Evolutionary conservation across 495 filamentous ascomycete species (phyloP).

Genomic region (Annulohypoxylon stygium): DNA sequence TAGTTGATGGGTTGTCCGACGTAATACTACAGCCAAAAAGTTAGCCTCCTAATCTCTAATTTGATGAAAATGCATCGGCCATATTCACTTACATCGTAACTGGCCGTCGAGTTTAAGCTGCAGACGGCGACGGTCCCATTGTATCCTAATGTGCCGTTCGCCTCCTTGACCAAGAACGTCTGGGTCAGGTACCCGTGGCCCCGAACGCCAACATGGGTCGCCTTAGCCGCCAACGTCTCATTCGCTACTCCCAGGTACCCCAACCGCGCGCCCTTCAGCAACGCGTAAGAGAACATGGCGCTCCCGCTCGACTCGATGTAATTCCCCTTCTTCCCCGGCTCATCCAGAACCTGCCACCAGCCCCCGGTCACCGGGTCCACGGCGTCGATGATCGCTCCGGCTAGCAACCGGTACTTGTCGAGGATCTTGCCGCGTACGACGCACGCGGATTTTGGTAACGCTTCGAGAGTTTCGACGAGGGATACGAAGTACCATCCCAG

Average conservation of each 20-base stretch:
- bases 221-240: conserved; percentile 32
- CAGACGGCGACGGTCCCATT: conserved; percentile 64
- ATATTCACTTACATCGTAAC: conserved; percentile 57
- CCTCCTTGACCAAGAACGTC: conserved; percentile 58
- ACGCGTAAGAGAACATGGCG: conserved; percentile 71
- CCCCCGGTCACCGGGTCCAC: conserved; percentile 61
- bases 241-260: conserved; percentile 54
- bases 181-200: conserved; percentile 58
- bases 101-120: conserved; percentile 62
- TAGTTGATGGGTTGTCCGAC: conserved; percentile 57
- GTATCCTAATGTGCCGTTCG: conserved; percentile 57
- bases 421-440: conserved; percentile 27
- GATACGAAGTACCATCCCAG: conserved; percentile 73
- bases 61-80: not conserved
- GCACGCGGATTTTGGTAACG: conserved; percentile 54
- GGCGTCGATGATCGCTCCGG: conserved; percentile 48
- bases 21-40: conserved; percentile 55
- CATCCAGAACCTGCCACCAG: conserved; percentile 72
- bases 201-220: conserved; percentile 48
- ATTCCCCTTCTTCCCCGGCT: conserved; percentile 61
- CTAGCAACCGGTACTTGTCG: conserved; percentile 48
- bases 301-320: conserved; percentile 72
- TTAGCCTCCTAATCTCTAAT: conserved; percentile 24
- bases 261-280: conserved; percentile 66
- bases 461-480: conserved; percentile 67